Percentiles rank a stretch among this genome's conserved stretches.
Evolutionary conservation across 441 rosid genomes (phyloP).

Genomic region (Adansonia gregorii): DNA sequence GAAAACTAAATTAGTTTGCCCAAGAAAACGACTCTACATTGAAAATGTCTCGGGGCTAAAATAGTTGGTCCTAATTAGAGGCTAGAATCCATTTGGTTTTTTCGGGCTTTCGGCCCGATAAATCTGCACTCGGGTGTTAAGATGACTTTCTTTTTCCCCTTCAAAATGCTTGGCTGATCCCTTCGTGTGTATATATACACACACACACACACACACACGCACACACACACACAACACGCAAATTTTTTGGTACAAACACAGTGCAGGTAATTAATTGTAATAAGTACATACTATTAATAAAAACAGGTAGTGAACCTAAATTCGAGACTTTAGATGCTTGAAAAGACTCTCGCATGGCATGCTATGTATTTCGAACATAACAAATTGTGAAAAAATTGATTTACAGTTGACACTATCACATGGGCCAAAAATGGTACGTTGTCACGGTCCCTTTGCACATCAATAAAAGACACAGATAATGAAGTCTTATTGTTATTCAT

Average conservation of each 20-base stretch:
- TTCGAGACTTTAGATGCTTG: neutral
- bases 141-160: neutral
- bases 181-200: no score
- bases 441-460: neutral
- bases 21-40: neutral
- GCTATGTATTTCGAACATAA: neutral
- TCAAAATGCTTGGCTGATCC: neutral
- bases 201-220: no score
- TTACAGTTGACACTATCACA: neutral
- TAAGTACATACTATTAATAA: no score
- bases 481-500: neutral
- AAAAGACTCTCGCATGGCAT: neutral
- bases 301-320: no score
- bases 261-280: no score
- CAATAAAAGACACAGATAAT: neutral
- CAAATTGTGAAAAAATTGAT: neutral
- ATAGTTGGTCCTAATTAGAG: neutral
- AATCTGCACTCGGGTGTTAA: neutral
- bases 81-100: neutral
- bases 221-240: no score
- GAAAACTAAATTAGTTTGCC: neutral
- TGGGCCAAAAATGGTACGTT: neutral
- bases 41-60: neutral
- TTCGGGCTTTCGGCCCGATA: neutral
- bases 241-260: no score